Evolutionary conservation across 2,329 filamentous ascomycete genomes (phyloP), one percentile per base, ranked within the genome.

Genomic region (Verticillium klebahnii): DNA sequence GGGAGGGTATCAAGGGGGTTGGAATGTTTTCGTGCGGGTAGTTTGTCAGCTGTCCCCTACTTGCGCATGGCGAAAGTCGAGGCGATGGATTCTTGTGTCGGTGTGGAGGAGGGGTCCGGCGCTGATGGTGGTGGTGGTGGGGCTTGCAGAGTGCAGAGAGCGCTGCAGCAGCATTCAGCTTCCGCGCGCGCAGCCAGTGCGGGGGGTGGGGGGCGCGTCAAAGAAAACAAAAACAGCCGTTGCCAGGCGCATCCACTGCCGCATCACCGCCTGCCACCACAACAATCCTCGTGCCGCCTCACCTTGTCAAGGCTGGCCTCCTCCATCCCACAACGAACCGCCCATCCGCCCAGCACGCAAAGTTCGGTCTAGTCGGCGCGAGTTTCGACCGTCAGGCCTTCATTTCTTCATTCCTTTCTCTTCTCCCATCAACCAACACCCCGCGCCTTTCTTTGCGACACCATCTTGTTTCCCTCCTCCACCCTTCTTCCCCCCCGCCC

Each of bases 181-280:
- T 19, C 17, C n/a, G 45, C 45, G 19, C 19, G 45, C 17, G 15
- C 25, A 32, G 29, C 15, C 32, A 31, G 36, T 54, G 58, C 58
- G 58, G 39, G 39, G 36, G 57, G 31, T 4, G n/a, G 37, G 29
- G 45, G 40, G 45, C 58, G 58, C 58, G 58, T 54, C 58, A 40
- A 66, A 69, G 60, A 68, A 69, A 70, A 71, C 65, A 67, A 66
- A 69, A 68, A 69, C 67, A 69, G 58, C 57, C 62, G 69, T 71
- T 71, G 69, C 69, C 54, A 56, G 54, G 54, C 54, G 31, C 54
- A 56, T 31, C 54, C 54, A 56, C 54, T 23, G 14, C 15, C 54
- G 31, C 54, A 56, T 56, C 54, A 56, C 54, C 54, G 54, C 54
- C 54, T 56, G 54, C 15, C 14, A 56, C 54, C 25, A 56, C 54